These are phyloP conservation scores for Cyclocybe cylindracea DNA, from an alignment of 768 basidiomycete species.

Conservation along the genomic window DNA sequence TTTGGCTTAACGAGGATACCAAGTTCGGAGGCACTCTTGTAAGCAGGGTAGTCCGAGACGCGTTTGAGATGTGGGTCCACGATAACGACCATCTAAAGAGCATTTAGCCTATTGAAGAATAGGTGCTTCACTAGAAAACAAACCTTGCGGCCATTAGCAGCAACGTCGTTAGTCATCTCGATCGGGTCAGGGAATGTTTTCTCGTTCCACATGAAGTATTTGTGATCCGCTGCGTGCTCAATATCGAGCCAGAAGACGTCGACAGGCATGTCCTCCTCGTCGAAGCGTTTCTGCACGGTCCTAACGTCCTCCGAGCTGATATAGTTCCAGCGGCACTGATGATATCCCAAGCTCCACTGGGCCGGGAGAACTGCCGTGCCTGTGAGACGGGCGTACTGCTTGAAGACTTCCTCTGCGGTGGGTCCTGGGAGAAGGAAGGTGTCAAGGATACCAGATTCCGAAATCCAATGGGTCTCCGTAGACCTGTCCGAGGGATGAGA, in stretches of 20 bases:
- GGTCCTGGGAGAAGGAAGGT: slow-evolving; percentile 94
- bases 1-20: slow-evolving; percentile 80
- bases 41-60: slow-evolving; percentile 74
- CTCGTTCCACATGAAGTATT: slow-evolving; percentile 97
- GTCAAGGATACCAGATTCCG: slow-evolving; percentile 96
- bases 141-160: slow-evolving; percentile 84
- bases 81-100: slow-evolving; percentile 90
- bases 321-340: slow-evolving; percentile 99
- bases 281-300: slow-evolving; percentile 82
- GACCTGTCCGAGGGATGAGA: slow-evolving; percentile 66
- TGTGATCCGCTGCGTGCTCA: slow-evolving; percentile 90
- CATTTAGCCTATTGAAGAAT: neutral
- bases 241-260: slow-evolving; percentile 99
- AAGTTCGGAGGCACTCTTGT: slow-evolving; percentile 81
- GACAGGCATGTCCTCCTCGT: slow-evolving; percentile 92
- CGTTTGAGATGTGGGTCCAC: slow-evolving; percentile 97
- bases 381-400: slow-evolving; percentile 82
- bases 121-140: neutral
- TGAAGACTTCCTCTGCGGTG: slow-evolving; percentile 77
- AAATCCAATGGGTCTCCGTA: slow-evolving; percentile 94
- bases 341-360: slow-evolving; percentile 90
- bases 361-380: slow-evolving; percentile 89
- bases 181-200: slow-evolving; percentile 93
- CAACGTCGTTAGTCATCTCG: slow-evolving; percentile 90
- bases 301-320: slow-evolving; percentile 87